A percentile compares a stretch with the other conserved stretches of the same genome.
Evolutionary conservation across 1,284 basidiomycete species (phyloP).

Genomic region (Ceratobasidium sp.): DNA sequence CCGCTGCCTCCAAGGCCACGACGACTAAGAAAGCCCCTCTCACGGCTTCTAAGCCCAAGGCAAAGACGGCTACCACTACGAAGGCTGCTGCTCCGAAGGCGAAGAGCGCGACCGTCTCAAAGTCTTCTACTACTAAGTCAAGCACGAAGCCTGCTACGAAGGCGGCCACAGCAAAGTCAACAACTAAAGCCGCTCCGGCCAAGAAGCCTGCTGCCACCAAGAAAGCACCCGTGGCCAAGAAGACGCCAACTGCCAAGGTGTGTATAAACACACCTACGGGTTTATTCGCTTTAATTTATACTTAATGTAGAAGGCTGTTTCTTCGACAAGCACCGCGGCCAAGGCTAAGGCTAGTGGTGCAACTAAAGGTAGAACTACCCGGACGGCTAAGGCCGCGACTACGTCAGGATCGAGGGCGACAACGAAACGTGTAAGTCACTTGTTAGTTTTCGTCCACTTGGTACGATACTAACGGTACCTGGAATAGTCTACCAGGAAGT

Average conservation of each 20-base stretch:
- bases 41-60: slow-evolving; percentile 30
- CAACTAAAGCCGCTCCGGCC: slow-evolving; percentile 71
- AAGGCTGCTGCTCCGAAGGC: neutral
- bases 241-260: slow-evolving; percentile 63
- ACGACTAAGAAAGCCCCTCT: slow-evolving; percentile 27
- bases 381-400: slow-evolving; percentile 39
- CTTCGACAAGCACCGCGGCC: slow-evolving; percentile 26
- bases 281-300: neutral
- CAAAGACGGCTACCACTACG: slow-evolving; percentile 5
- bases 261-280: slow-evolving; percentile 48
- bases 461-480: neutral
- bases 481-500: slow-evolving; percentile 16
- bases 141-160: slow-evolving; percentile 70
- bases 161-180: slow-evolving; percentile 62
- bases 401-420: slow-evolving; percentile 1
- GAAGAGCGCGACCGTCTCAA: slow-evolving; percentile 62
- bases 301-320: slow-evolving; percentile 19
- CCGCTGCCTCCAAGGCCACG: slow-evolving; percentile 48
- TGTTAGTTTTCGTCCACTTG: neutral
- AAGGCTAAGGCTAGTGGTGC: slow-evolving; percentile 41
- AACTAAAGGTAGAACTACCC: slow-evolving; percentile 41
- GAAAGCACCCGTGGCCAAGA: slow-evolving; percentile 70
- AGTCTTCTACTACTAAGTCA: slow-evolving; percentile 53
- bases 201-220: slow-evolving; percentile 65
- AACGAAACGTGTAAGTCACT: slow-evolving; percentile 22